Evolutionary conservation across 306 rosid species (phyloP).

Genomic region (Echinosophora koreensis): DNA sequence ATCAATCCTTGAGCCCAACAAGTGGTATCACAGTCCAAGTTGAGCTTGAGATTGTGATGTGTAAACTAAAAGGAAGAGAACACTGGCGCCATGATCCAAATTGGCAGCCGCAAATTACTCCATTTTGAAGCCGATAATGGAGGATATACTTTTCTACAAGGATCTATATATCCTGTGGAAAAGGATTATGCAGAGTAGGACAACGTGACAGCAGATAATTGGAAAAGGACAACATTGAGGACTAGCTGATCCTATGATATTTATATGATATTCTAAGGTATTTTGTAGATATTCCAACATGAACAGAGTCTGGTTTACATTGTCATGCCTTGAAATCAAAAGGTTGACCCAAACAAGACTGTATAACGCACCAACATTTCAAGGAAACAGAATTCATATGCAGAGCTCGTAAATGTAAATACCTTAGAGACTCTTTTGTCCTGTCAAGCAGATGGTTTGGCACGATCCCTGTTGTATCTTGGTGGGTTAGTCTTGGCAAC

Average conservation of each 20-base stretch:
- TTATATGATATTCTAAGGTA: constrained; percentile 15
- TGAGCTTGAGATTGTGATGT: no score
- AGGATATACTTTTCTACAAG: no score
- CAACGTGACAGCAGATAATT: no score
- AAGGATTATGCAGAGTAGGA: no score
- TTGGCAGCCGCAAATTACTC: no score
- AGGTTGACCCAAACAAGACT: neutral
- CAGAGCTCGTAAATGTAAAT: constrained; percentile 13
- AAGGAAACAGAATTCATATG: constrained; percentile 10
- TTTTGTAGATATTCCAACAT: constrained; percentile 25
- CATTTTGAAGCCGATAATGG: no score
- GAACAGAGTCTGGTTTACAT: neutral
- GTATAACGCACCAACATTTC: neutral
- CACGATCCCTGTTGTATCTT: constrained; percentile 52
- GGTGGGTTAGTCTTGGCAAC: constrained; percentile 74
- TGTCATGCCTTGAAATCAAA: constrained; percentile 18
- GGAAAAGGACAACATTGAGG: no score
- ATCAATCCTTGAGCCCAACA: no score
- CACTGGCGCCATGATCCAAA: no score
- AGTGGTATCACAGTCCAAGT: no score
- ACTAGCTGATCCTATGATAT: neutral
- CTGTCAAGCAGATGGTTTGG: constrained; percentile 47
- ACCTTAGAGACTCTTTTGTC: constrained; percentile 21
- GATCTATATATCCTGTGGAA: no score
- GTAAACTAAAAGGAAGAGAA: no score